Base-by-base conservation (phyloP, 2,329 filamentous ascomycete genomes). In the Geoglossum cookeanum region DNA sequence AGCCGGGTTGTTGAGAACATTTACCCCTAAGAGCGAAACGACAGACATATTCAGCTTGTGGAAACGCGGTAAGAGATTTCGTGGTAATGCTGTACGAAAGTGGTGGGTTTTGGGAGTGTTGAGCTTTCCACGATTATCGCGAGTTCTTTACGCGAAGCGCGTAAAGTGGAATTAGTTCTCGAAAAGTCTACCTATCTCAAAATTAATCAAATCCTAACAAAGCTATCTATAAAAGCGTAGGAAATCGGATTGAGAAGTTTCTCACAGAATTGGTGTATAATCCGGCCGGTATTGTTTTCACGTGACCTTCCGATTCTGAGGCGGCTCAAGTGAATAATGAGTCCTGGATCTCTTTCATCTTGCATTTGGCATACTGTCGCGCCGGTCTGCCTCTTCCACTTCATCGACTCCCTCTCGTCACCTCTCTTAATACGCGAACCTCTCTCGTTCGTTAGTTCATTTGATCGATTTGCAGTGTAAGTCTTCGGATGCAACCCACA, bases 1-100 rank as follows among this genome's bases (percentile, higher is more conserved):
- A 66, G 92, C 90, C 67, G 92, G 92, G 75, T 98, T 98, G 80
- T 98, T 97, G 69, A 89, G 78, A 64, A 98, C 87, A 72, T 92
- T 87, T 66, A 98, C 92, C 68, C 91, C 91, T 63, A 98, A 81
- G 59, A 98, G 83, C 64, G 90, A 94, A 62, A 98, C 90, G 68
- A 96, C 87, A 68, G 92, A 96, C 92, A 96, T 96, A 63, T 68
- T 78, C 61, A 56, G 8, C 49, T 53, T 53, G n/a, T 13, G 6
- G 11, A 22, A 51, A 32, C 11, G 30, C 6, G 60, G 62, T 27
- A 17, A 30, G 32, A 17, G 15, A 51, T 51, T 51, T 51, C 49
- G 30, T 1, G 29, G 49, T 35, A 32, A 9, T 53, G 5, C 30
- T 53, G 11, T 22, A 3, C 3, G 30, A 35, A 35, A 35, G 49